Evolutionary conservation across 495 filamentous ascomycete species (phyloP), one percentile per base, ranked within the genome.

Genomic region (Mytilinidion resinicola): DNA sequence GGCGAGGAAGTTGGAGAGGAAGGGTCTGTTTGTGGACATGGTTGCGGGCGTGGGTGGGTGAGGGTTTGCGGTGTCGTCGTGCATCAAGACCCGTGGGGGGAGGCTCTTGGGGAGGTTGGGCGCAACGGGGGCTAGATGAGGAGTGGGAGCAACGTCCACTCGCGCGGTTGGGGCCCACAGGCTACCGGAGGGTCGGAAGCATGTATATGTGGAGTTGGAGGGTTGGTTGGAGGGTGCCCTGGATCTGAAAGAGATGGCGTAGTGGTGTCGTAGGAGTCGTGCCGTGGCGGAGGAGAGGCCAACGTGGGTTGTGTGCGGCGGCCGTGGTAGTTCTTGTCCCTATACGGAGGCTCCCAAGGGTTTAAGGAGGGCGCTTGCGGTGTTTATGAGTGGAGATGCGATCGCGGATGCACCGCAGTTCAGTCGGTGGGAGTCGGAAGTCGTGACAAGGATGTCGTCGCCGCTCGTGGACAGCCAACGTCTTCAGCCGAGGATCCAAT

Each of bases 1-100:
- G 67, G 88, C 85, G 61, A 95, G 82, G 79, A 95, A 89, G 76
- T 87, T 90, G 55, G 86, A 83, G 61, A 95, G 79, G 79, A 91
- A 92, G 55, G 89, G 87, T 39, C 88, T 78, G 76, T 92, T 90
- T 56, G 86, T 89, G 0, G 87, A 77, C 82, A 85, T 86, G 44
- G 39, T 60, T 51, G 21, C 41, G 49, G 19, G 33, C 6, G 43
- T 46, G 9, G 56, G 17, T 20, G 33, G 42, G 39, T 52, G 53
- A 9, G 9, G 34, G 53, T 25, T 38, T 41, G 55, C 46, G 9
- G 36, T 44, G 33, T 53, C 46, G 21, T 53, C 53, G 56, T 56
- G 56, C 51, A 64, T 59, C 37, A 59, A 63, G 47, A 25, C 17
- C n/a, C 15, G 25, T 20, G 42, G 15, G 21, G 12, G 8, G 7